Conservation (phyloP, 371 early-diverging fungal genomes). For the Parasitella parasitica region DNA sequence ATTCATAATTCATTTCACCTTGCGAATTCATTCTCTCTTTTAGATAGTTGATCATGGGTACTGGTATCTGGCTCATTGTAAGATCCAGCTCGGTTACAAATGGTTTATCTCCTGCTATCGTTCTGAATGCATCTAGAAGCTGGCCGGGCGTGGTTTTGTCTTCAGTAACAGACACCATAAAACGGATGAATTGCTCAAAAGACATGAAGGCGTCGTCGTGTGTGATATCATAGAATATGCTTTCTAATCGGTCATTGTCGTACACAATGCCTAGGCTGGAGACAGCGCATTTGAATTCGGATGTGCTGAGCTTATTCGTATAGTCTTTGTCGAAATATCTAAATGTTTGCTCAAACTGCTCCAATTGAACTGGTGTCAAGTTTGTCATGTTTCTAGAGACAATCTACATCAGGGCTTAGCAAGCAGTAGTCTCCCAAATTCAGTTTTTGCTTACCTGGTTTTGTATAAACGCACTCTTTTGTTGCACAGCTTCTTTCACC, state of each 20-base stretch:
- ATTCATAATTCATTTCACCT: constrained; percentile 51
- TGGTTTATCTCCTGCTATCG: constrained; percentile 83
- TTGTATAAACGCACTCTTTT: constrained; percentile 89
- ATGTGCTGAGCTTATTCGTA: constrained; percentile 69
- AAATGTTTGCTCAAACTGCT: constrained; percentile 90
- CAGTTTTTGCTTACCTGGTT: constrained; percentile 65
- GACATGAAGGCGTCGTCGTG: constrained; percentile 62
- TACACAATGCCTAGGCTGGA: constrained; percentile 83
- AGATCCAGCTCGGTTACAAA: constrained; percentile 78
- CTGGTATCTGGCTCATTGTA: constrained; percentile 65
- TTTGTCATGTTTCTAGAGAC: constrained; percentile 89
- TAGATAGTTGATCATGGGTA: constrained; percentile 70
- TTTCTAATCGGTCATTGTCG: constrained; percentile 74
- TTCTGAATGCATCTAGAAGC: constrained; percentile 80
- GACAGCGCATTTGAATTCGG: constrained; percentile 86
- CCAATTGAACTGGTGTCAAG: constrained; percentile 89
- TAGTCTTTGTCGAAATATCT: constrained; percentile 86
- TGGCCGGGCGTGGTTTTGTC: constrained; percentile 91
- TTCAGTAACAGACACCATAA: constrained; percentile 86
- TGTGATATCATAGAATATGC: constrained; percentile 64
- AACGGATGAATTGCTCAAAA: constrained; percentile 89
- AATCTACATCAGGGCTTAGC: constrained; percentile 45
- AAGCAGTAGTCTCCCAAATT: neutral
- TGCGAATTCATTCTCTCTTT: constrained; percentile 59
- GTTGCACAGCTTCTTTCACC: constrained; percentile 74